A percentile compares a stretch with the other conserved stretches of the same genome.
Conservation (phyloP, 2,329 filamentous ascomycete genomes). For the Ophiostoma ips region DNA sequence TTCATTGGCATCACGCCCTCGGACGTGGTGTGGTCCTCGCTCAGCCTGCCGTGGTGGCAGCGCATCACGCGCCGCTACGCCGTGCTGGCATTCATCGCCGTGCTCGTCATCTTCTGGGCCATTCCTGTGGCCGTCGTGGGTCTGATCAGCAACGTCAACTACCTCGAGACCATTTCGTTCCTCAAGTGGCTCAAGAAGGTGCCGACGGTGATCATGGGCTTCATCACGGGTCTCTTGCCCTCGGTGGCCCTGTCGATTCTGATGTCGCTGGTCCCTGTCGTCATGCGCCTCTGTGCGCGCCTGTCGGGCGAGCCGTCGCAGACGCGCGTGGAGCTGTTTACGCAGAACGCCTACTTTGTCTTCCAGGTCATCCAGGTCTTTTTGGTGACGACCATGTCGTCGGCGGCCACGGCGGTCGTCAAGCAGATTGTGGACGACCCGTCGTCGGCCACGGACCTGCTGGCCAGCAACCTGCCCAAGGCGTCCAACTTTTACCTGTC, state of each 20-base stretch:
- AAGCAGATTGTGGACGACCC: constrained; percentile 51
- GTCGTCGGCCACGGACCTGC: constrained; percentile 42
- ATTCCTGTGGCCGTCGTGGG: constrained; percentile 66
- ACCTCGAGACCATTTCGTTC: constrained; percentile 51
- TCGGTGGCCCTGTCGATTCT: constrained; percentile 65
- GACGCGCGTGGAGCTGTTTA: constrained; percentile 72
- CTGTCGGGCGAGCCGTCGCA: constrained; percentile 66
- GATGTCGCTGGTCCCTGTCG: constrained; percentile 71
- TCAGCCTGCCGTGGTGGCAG: constrained; percentile 80
- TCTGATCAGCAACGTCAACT: constrained; percentile 70
- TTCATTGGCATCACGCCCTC: constrained; percentile 69
- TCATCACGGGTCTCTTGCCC: constrained; percentile 75
- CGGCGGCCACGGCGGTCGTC: constrained; percentile 60
- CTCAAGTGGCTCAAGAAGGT: constrained; percentile 58
- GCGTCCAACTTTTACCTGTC: constrained; percentile 91
- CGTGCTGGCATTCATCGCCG: constrained; percentile 58
- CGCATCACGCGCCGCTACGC: constrained; percentile 56
- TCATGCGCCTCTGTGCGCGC: constrained; percentile 71
- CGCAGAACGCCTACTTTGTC: constrained; percentile 81
- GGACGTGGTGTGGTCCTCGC: constrained; percentile 78
- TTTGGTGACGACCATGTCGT: constrained; percentile 66
- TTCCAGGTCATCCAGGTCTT: constrained; percentile 85
- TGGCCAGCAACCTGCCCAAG: constrained; percentile 63
- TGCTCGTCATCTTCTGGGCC: constrained; percentile 77
- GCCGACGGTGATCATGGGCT: constrained; percentile 57